These are phyloP conservation scores for Darksidea phi DNA, from an alignment of 495 filamentous ascomycete genomes.

Conservation along the genomic window DNA sequence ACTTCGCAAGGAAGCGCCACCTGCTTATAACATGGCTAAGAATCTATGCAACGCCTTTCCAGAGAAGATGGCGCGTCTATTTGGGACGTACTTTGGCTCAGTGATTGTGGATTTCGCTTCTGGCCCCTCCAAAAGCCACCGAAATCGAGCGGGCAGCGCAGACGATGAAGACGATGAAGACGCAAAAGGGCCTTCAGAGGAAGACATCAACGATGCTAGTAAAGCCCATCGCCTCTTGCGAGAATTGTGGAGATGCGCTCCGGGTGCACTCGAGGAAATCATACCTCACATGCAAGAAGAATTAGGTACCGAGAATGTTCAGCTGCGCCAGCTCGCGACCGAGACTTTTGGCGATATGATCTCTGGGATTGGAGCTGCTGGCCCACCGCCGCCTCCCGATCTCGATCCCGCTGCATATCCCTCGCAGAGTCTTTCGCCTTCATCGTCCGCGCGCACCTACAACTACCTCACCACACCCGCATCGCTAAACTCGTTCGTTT, in stretches of 20 bases:
- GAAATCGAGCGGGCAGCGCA: slow-evolving; percentile 44
- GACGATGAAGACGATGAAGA: slow-evolving; percentile 72
- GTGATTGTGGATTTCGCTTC: slow-evolving; percentile 83
- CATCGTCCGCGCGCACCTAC: slow-evolving; percentile 52
- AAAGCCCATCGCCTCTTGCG: slow-evolving; percentile 88
- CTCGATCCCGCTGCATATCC: slow-evolving; percentile 82
- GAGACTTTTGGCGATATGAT: slow-evolving; percentile 94
- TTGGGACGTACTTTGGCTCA: slow-evolving; percentile 96
- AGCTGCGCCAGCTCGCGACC: slow-evolving; percentile 80
- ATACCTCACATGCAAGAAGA: slow-evolving; percentile 93
- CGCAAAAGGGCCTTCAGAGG: slow-evolving; percentile 63
- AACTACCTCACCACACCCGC: slow-evolving; percentile 73
- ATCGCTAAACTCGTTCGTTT: slow-evolving; percentile 79
- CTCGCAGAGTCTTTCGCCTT: slow-evolving; percentile 62
- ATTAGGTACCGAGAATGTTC: slow-evolving; percentile 81
- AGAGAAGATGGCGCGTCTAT: slow-evolving; percentile 88
- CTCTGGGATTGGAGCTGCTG: slow-evolving; percentile 84
- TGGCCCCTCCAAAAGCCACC: background rate
- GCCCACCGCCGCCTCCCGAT: slow-evolving; percentile 67
- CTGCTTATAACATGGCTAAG: slow-evolving; percentile 95
- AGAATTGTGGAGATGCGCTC: slow-evolving; percentile 91
- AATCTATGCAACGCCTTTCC: slow-evolving; percentile 85
- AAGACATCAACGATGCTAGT: slow-evolving; percentile 79
- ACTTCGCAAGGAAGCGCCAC: slow-evolving; percentile 76
- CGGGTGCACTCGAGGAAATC: slow-evolving; percentile 85